phyloP scores from a whole-genome alignment of 2,329 filamentous ascomycete species.

The Leptographium wingfieldii region DNA sequence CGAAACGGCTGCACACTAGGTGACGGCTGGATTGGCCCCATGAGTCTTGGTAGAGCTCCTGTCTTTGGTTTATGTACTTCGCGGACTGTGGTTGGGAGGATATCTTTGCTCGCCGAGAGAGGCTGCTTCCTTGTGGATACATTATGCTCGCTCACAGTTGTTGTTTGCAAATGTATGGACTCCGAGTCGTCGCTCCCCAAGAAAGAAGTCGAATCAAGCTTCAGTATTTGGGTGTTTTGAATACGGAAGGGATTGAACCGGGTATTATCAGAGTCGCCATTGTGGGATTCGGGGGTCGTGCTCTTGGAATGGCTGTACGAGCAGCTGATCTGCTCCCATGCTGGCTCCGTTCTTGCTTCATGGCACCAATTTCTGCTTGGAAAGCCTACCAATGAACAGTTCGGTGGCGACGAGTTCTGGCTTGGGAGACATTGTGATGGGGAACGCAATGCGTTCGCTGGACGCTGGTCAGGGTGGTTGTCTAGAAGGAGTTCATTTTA shows the following conservation, averaged over 20 bases:
- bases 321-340: background rate
- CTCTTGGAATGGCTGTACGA: background rate
- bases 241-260: background rate
- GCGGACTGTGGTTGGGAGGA: background rate
- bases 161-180: background rate
- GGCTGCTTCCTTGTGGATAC: background rate
- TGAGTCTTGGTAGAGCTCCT: background rate
- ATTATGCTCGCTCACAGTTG: background rate
- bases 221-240: background rate
- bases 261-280: background rate
- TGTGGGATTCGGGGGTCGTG: background rate
- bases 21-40: conserved; percentile 9
- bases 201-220: background rate
- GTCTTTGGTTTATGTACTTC: background rate
- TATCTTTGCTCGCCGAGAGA: background rate
- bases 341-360: background rate
- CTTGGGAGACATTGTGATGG: background rate
- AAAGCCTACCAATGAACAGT: background rate
- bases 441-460: background rate
- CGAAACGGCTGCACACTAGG: background rate
- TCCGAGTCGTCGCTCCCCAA: background rate
- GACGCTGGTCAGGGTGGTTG: background rate
- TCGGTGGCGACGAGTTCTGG: background rate
- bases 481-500: background rate
- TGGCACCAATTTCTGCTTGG: background rate